Base-by-base conservation (phyloP, 257 asterid species). In the Scutellaria galericulata region DNA sequence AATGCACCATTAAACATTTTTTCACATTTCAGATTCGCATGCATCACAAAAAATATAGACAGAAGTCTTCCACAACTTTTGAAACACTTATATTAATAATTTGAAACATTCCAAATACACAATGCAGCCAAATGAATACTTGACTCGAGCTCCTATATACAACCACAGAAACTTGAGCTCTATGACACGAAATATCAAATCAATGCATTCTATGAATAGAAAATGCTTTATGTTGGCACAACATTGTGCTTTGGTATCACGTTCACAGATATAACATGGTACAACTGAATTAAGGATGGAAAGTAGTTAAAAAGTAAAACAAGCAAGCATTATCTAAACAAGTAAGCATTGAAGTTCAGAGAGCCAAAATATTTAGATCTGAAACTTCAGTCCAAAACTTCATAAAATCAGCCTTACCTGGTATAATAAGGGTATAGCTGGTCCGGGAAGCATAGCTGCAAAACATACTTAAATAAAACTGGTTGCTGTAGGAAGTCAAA, bases 391-490 rank as follows among this genome's bases (percentile, higher is more conserved):
- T 55, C 11, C 54, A 47, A 50, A 66, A 35, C 22, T 42, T 61
- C 11, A 2, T 7, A 15, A 57, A 55, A 42, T 10, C 22, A 65
- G 14, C 42, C 11, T 64, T 81, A 87, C 96, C 88, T 89, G 96
- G 81, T 58, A 85, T 68, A 89, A 54, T 55, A 89, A 53, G 13
- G 96, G 93, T 68, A 89, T 87, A 68, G 89, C 91, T 41, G 96
- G 96, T 75, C 96, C 96, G 54, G 96, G 96, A 77, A 89, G 96
- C 85, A 79, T 78, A 20, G 91, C 96, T 89, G 88, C 71, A 80
- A 79, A 73, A 68, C 14, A 74, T 11, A 54, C 50, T 69, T 53
- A 60, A 81, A 60, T 66, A 51, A n/a, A 71, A 71, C 66, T 65
- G 41, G 67, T 15, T 24, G 74, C 4, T 18, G 31, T 44, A 72